Conservation (phyloP, 148 eudicot species). For the Hydrangea macrophylla region DNA sequence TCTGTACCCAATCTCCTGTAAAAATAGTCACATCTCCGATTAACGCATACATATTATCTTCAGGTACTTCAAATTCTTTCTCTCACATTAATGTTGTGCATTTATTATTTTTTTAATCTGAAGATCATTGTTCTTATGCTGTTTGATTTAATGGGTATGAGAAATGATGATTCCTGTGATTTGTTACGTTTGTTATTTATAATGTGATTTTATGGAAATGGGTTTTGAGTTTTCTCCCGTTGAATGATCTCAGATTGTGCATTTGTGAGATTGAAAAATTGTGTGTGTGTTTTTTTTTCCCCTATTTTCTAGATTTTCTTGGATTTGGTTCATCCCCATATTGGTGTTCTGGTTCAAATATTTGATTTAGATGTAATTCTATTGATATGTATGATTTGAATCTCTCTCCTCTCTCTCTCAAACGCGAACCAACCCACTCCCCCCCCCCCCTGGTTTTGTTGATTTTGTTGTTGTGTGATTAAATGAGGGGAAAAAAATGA, state of each 20-base stretch:
- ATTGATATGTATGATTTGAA: not conserved
- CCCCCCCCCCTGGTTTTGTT: too few species aligned
- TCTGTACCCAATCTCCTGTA: not conserved
- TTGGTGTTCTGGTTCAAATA: not conserved
- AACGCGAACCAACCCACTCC: too few species aligned
- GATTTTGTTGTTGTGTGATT: not conserved
- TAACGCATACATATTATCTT: not conserved
- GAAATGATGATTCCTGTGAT: not conserved
- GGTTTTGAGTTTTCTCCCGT: not conserved
- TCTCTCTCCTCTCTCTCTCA: not conserved
- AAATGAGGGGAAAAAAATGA: too few species aligned
- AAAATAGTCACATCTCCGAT: not conserved
- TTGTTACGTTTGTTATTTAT: not conserved
- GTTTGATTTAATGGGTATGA: not conserved
- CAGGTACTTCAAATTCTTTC: not conserved
- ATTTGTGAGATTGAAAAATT: too few species aligned
- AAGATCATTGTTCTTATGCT: not conserved
- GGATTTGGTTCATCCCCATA: not conserved
- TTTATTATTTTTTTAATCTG: not conserved
- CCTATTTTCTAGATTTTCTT: not conserved
- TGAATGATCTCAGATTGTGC: not conserved
- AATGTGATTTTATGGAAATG: not conserved
- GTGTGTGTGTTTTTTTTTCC: not conserved
- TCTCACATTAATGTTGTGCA: not conserved
- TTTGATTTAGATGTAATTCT: not conserved